Conservation (phyloP, 345 rosid species). For the Aquilaria sinensis region DNA sequence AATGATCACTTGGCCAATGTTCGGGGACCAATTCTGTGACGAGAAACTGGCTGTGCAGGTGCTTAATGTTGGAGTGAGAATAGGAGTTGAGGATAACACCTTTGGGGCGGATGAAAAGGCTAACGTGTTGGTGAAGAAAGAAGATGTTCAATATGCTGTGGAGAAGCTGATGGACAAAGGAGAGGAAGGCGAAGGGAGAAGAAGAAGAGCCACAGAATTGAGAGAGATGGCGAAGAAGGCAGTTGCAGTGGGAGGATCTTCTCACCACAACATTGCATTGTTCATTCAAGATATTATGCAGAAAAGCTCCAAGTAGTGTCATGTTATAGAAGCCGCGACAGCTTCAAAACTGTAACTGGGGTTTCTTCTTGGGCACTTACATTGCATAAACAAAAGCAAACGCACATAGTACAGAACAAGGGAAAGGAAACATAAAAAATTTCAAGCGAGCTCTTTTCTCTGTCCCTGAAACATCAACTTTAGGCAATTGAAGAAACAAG, state of each 20-base stretch:
- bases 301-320: not conserved
- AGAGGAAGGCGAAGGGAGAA: slow-evolving; percentile 18
- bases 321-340: no score
- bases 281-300: slow-evolving; percentile 27
- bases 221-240: slow-evolving; percentile 18
- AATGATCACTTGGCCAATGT: slow-evolving; percentile 31
- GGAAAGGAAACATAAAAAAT: no score
- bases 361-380: no score
- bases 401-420: no score
- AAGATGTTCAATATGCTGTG: slow-evolving; percentile 21
- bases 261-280: slow-evolving; percentile 17
- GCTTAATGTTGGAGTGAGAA: slow-evolving; percentile 29
- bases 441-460: no score
- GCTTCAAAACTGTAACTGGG: no score
- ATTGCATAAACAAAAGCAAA: no score
- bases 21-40: slow-evolving; percentile 33
- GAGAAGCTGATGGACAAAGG: slow-evolving; percentile 23
- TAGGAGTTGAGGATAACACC: slow-evolving; percentile 31
- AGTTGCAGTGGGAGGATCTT: slow-evolving; percentile 27
- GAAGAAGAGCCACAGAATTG: slow-evolving; percentile 19
- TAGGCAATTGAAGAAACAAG: no score
- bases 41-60: slow-evolving; percentile 29
- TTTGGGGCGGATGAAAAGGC: slow-evolving; percentile 34
- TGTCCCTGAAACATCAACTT: no score
- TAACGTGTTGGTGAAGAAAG: slow-evolving; percentile 20